Percentiles rank a stretch among this genome's conserved stretches.
Evolutionary conservation across 805 yeast species (phyloP).

Genomic region (Debaryomyces maramus): DNA sequence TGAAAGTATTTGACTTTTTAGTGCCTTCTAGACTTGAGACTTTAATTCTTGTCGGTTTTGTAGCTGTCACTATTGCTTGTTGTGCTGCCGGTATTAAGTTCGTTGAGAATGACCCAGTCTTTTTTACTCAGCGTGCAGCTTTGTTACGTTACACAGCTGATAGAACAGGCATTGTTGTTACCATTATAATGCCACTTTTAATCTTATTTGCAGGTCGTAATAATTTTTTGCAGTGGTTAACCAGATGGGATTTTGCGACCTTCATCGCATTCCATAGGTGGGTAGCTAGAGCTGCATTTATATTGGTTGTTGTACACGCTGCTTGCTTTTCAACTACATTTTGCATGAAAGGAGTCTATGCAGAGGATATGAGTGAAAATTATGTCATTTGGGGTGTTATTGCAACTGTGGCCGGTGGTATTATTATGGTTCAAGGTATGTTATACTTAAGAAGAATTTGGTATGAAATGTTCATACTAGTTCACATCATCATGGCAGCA

Average conservation of each 20-base stretch:
- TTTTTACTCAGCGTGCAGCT: conserved; percentile 16
- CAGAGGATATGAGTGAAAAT: conserved; percentile 14
- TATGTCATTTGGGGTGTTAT: conserved; percentile 36
- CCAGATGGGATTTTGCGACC: conserved; percentile 53
- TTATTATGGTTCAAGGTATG: conserved; percentile 32
- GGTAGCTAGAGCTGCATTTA: conserved; percentile 36
- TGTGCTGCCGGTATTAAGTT: conserved; percentile 17
- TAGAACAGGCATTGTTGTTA: conserved; percentile 51
- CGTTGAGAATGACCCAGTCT: conserved; percentile 27
- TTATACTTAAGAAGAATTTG: conserved; percentile 33
- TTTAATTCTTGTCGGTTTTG: conserved; percentile 23
- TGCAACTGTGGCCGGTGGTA: conserved; percentile 36
- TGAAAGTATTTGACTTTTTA: conserved; percentile 21
- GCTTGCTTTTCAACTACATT: conserved; percentile 24
- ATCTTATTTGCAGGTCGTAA: conserved; percentile 63
- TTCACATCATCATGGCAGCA: conserved; percentile 39
- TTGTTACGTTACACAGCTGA: conserved; percentile 42
- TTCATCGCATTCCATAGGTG: conserved; percentile 47
- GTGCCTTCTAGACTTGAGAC: conserved; percentile 41
- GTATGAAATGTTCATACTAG: conserved; percentile 36
- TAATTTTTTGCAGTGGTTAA: conserved; percentile 57
- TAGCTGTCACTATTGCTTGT: conserved; percentile 18
- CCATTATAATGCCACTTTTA: conserved; percentile 51
- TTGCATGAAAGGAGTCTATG: conserved; percentile 9
- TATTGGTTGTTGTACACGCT: conserved; percentile 33